These are phyloP conservation scores for Oemleria cerasiformis DNA, from an alignment of 306 rosid genomes.

Conservation along the genomic window DNA sequence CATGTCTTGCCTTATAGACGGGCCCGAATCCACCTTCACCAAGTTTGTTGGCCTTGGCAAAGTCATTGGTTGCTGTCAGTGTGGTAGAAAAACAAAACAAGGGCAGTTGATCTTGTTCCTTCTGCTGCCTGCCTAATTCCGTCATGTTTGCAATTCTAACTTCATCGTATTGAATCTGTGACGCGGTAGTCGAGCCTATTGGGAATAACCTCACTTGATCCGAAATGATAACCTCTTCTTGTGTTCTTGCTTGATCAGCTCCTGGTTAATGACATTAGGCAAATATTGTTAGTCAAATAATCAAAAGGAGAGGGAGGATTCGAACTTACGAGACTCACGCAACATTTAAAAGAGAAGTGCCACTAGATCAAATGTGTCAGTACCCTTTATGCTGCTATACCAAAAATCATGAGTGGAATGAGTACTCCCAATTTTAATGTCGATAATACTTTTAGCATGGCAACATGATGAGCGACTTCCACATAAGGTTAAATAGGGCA, in stretches of 20 bases:
- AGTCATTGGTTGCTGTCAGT: slow-evolving; percentile 14
- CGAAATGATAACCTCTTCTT: neutral
- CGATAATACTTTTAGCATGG: no score
- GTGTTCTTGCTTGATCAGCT: neutral
- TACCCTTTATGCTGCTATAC: no score
- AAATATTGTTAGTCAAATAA: neutral
- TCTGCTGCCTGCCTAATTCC: slow-evolving; percentile 7
- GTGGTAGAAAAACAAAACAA: slow-evolving; percentile 10
- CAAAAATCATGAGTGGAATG: no score
- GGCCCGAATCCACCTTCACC: slow-evolving; percentile 25
- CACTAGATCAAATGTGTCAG: no score
- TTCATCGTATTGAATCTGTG: neutral
- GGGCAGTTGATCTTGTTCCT: slow-evolving; percentile 6
- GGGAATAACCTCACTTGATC: slow-evolving; percentile 17
- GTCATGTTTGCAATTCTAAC: neutral
- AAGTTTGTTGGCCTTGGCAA: slow-evolving; percentile 1
- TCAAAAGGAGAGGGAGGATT: no score
- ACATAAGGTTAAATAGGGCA: no score
- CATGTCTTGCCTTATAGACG: slow-evolving; percentile 12
- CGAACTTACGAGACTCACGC: no score
- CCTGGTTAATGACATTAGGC: neutral
- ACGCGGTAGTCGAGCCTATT: neutral
- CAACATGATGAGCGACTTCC: no score
- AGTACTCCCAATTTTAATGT: no score
- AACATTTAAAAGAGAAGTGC: no score